Conservation (phyloP, 192 early-diverging fungal species). For the Obelidium mucronatum region DNA sequence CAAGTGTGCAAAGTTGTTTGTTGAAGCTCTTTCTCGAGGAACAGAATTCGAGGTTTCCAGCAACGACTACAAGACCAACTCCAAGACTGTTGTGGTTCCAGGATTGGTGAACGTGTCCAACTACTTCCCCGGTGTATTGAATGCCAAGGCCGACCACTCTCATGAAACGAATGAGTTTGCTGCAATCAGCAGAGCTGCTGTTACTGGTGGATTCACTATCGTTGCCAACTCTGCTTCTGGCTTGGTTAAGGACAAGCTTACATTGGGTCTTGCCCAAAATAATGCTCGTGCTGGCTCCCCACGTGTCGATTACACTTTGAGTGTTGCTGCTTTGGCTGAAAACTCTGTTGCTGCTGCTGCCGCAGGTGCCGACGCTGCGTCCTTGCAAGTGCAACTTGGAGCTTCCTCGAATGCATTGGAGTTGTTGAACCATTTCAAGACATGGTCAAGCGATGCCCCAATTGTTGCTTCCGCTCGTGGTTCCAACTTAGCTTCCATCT, state of each 20-base stretch:
- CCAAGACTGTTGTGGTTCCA: slow-evolving; percentile 82
- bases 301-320: slow-evolving; percentile 75
- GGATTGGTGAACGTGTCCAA: slow-evolving; percentile 87
- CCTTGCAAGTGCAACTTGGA: slow-evolving; percentile 69
- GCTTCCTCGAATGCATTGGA: slow-evolving; percentile 55
- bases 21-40: slow-evolving; percentile 89
- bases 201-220: slow-evolving; percentile 91
- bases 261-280: slow-evolving; percentile 58
- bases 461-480: slow-evolving; percentile 88
- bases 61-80: slow-evolving; percentile 92
- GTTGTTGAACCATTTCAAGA: slow-evolving; percentile 75
- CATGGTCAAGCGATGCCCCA: slow-evolving; percentile 78
- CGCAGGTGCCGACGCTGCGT: slow-evolving; percentile 50
- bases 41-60: slow-evolving; percentile 76
- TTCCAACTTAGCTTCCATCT: slow-evolving; percentile 84
- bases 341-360: slow-evolving; percentile 63
- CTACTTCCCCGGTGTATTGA: slow-evolving; percentile 63
- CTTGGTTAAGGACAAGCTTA: slow-evolving; percentile 61
- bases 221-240: slow-evolving; percentile 70
- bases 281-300: slow-evolving; percentile 53
- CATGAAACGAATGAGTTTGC: slow-evolving; percentile 59
- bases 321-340: slow-evolving; percentile 70
- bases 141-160: slow-evolving; percentile 31
- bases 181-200: slow-evolving; percentile 71
- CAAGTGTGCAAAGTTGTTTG: slow-evolving; percentile 98